phyloP scores from a whole-genome alignment of 176 grass and related monocot species.

The Bothriochloa decipiens region DNA sequence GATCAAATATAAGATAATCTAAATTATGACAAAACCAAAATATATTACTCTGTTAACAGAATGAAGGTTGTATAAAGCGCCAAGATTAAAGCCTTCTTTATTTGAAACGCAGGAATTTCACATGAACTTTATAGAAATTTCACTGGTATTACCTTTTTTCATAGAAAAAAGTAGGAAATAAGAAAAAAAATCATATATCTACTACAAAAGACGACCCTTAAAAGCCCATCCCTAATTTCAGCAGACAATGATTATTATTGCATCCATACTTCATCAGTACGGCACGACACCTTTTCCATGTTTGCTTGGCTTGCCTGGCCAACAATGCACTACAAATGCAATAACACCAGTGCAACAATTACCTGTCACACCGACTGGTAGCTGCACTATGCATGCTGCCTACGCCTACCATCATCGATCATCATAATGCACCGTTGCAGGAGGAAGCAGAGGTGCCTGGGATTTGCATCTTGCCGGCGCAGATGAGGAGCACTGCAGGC shows the following conservation, averaged over 20 bases:
- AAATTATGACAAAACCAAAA: no score
- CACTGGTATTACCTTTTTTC: no score
- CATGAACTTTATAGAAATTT: no score
- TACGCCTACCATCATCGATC: not conserved
- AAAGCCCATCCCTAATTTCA: not conserved
- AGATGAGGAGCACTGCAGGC: not conserved
- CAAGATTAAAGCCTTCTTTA: no score
- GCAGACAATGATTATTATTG: not conserved
- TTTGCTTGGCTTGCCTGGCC: not conserved
- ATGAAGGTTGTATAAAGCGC: no score
- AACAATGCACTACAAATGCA: not conserved
- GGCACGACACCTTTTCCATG: not conserved
- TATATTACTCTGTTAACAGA: no score
- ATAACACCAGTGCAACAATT: not conserved
- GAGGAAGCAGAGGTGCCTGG: not conserved
- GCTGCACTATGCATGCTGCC: not conserved
- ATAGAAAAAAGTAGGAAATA: no score
- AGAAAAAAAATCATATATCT: not conserved
- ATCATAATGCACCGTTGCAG: not conserved
- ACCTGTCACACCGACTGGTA: not conserved
- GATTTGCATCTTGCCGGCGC: slow-evolving; percentile 10
- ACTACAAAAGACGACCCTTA: not conserved
- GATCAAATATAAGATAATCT: no score
- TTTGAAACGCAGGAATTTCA: no score
- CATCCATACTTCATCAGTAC: slow-evolving; percentile 6